These are phyloP conservation scores for Fusarium paranaense DNA, from an alignment of 2,329 filamentous ascomycete species.

Conservation along the genomic window DNA sequence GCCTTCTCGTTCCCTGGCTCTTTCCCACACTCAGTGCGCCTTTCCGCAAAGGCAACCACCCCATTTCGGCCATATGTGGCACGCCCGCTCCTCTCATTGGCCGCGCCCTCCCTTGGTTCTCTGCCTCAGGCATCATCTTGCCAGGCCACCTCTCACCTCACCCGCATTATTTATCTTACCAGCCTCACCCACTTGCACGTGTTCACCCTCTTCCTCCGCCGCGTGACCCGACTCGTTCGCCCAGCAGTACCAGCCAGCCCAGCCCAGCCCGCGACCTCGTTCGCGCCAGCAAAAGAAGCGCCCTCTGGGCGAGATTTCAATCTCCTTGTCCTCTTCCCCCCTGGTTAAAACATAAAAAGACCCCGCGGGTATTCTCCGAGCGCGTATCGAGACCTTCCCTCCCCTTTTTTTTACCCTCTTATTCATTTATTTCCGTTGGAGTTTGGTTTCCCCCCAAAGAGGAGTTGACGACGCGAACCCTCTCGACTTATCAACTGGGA, in stretches of 20 bases:
- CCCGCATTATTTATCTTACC: conserved; percentile 50
- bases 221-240: conserved; percentile 52
- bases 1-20: background rate
- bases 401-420: conserved; percentile 4
- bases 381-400: conserved; percentile 29
- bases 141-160: conserved; percentile 11
- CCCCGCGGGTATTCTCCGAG: conserved; percentile 27
- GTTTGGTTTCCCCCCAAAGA: conserved; percentile 14
- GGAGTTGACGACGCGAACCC: background rate
- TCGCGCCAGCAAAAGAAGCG: conserved; percentile 26
- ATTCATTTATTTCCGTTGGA: conserved; percentile 10
- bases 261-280: conserved; percentile 14
- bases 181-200: conserved; percentile 55
- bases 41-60: conserved; percentile 32
- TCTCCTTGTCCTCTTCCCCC: conserved; percentile 37
- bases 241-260: conserved; percentile 30
- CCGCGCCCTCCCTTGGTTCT: conserved; percentile 10
- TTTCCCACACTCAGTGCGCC: conserved; percentile 31
- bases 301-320: conserved; percentile 27
- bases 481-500: conserved; percentile 45
- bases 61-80: conserved; percentile 40
- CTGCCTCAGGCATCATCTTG: conserved; percentile 40
- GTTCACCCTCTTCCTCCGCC: conserved; percentile 52
- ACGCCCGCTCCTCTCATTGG: conserved; percentile 35
- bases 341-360: conserved; percentile 46